Percentiles rank a stretch among this genome's conserved stretches.
These are phyloP conservation scores for Secale cereale DNA, from an alignment of 176 grass and related monocot species.

Conservation along the genomic window DNA sequence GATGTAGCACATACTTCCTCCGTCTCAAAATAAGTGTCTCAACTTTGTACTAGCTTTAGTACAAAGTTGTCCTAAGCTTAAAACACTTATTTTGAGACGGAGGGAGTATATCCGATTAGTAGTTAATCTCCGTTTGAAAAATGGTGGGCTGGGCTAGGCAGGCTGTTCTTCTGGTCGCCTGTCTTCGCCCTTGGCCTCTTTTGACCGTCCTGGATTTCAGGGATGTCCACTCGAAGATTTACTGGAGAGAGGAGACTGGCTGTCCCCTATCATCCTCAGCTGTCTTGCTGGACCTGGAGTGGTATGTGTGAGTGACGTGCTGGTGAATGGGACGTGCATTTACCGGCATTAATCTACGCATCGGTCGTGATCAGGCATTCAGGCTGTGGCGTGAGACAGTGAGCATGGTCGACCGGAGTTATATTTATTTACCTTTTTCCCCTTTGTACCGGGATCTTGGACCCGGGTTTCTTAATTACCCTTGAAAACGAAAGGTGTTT, in stretches of 20 bases:
- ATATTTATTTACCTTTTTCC: no score
- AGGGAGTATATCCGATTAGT: neutral
- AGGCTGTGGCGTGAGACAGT: neutral
- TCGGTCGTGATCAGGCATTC: neutral
- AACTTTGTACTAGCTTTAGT: no score
- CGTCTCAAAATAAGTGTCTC: no score
- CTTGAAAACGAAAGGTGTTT: neutral
- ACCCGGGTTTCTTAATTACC: neutral
- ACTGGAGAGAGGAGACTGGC: slow-evolving; percentile 4
- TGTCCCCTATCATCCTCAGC: neutral
- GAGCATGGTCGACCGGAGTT: neutral
- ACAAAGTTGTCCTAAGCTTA: no score
- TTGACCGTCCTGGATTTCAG: slow-evolving; percentile 48
- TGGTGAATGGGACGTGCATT: neutral
- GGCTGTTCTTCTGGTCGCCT: slow-evolving; percentile 8
- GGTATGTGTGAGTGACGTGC: neutral
- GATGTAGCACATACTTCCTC: no score
- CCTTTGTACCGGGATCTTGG: no score
- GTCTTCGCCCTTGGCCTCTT: neutral
- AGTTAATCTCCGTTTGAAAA: slow-evolving; percentile 1
- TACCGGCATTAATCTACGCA: slow-evolving; percentile 12
- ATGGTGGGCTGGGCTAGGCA: no score
- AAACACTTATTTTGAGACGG: no score
- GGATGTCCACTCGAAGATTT: neutral
- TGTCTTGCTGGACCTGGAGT: neutral